Conservation (phyloP, 352 stramenopile species). For the Phytophthora cryptogea region DNA sequence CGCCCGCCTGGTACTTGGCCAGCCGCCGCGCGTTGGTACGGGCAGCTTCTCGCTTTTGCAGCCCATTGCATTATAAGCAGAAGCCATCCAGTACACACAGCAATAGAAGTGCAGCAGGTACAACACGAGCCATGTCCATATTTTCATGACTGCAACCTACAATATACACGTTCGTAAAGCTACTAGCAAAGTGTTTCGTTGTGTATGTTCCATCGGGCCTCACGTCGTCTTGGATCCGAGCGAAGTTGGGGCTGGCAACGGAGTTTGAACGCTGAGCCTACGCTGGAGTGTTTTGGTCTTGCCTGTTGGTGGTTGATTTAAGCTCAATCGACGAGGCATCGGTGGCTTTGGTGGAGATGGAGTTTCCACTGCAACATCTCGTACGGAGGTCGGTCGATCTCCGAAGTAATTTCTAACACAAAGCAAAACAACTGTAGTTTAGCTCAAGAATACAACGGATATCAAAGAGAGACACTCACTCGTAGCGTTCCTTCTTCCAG, state of each 20-base stretch:
- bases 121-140: conserved; percentile 37
- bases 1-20: conserved; percentile 94
- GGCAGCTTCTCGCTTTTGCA: conserved; percentile 95
- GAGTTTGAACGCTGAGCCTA: conserved; percentile 48
- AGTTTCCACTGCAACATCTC: background rate
- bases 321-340: conserved; percentile 45
- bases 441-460: background rate
- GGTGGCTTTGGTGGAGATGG: conserved; percentile 18
- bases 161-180: conserved; percentile 40
- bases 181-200: conserved; percentile 11
- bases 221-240: conserved; percentile 7
- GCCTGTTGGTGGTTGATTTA: conserved; percentile 41
- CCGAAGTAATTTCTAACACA: conserved; percentile 62
- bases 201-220: background rate
- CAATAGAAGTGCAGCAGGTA: conserved; percentile 33
- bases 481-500: conserved; percentile 77
- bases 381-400: conserved; percentile 26
- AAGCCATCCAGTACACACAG: conserved; percentile 8
- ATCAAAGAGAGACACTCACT: conserved; percentile 35
- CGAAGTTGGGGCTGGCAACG: conserved; percentile 13
- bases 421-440: background rate
- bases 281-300: conserved; percentile 42
- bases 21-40: conserved; percentile 94
- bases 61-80: conserved; percentile 74
- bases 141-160: conserved; percentile 41